Evolutionary conservation across 1,284 basidiomycete genomes (phyloP), one percentile per base, ranked within the genome.

Genomic region (Earliella scabrosa): DNA sequence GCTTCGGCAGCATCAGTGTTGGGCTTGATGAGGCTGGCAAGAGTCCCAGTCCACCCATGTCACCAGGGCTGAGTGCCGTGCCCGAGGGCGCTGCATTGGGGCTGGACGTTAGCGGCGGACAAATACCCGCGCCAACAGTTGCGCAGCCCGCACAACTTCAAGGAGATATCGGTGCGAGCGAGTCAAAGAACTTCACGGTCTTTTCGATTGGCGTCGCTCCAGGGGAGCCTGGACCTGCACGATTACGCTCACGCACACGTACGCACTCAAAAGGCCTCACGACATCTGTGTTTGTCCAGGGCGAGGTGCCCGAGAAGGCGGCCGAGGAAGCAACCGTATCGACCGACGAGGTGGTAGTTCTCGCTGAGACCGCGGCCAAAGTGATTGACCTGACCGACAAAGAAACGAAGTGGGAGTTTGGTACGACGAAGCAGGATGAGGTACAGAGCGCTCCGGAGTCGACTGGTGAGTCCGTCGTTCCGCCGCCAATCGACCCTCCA

Each of bases 341-440:
- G 4, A n/a, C 29, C 1, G 59, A 57, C 9, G 56, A 54, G 14
- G 50, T 52, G 9, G 46, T 44, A 6, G 58, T 48, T 7, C 63
- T 55, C 18, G 52, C 44, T 16, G 63, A 63, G 27, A 60, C 45
- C 14, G 56, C 56, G 23, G 58, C 59, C 14, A 67, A 66, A 46
- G 68, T 75, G 31, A 72, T 77, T 31, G 78, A 78, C 46, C 59
- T 75, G 52, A 75, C 71, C 21, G 70, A 69, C 43, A 63, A 63
- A 40, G 70, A 58, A 57, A 68, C 71, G 40, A 83, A 76, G 62
- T 86, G 81, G 82, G 79, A 80, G 66, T 87, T 87, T 63, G 86
- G 85, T 21, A 82, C 81, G 41, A 79, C 76, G 26, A 65, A 61
- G 18, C 65, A 65, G 38, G 63, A 63, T 11, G 64, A 63, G 4